Evolutionary conservation across 768 basidiomycete species (phyloP), one percentile per base, ranked within the genome.

Genomic region (Ramaria rubella): DNA sequence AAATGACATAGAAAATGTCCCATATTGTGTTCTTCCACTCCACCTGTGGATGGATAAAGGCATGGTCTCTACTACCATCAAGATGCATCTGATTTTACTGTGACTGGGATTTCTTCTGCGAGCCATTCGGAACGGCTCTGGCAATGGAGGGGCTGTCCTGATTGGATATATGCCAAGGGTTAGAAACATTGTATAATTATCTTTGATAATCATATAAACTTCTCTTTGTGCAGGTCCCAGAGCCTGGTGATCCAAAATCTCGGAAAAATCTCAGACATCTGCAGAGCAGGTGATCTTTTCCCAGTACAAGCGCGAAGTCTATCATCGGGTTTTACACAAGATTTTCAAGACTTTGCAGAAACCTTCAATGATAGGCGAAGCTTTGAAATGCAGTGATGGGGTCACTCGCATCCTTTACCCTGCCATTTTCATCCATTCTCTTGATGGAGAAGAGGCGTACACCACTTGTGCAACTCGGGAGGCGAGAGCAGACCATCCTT

Each of bases 1-100:
- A n/a, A n/a, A n/a, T n/a, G n/a, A n/a, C n/a, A n/a, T n/a, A n/a
- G n/a, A n/a, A n/a, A 38, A 38, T 38, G n/a, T 38, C 54, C 63
- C 64, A 2, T 67, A 70, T 45, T 65, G 59, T 21, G 65, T 59
- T 52, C 58, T 70, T 33, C 68, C 67, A 2, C 52, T 68, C 1
- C 65, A 67, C 57, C 62, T 67, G 21, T 70, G 69, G 69, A 63
- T 69, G 5, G 69, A 70, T 49, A 67, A 69, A 38, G 67, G 69
- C 15, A 59, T 64, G 6, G 68, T 69, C 17, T 65, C 64, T 2
- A 60, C 59, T 26, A 61, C 56, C 15, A 60, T 67, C 2, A 66
- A 62, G 23, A 67, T 63, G 57, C 66, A 67, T 54, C 70, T 68
- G 0, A 66, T 70, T 60, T 29, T 70, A 3, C 21, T 68, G 8